Base-by-base conservation (phyloP, 345 rosid species). In the Sonneratia alba region DNA sequence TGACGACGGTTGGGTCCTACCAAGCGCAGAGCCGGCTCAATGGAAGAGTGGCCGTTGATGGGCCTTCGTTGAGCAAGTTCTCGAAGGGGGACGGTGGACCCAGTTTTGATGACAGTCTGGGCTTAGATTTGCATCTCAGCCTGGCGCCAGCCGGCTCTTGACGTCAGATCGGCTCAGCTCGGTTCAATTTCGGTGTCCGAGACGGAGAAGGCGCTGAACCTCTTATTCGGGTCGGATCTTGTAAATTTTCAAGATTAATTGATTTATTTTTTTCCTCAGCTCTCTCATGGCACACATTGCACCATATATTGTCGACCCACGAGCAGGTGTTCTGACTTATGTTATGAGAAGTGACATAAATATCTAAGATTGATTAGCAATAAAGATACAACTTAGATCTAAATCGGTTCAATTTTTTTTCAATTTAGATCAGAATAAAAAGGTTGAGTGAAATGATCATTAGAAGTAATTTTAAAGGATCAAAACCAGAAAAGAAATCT, bases 71-170 rank as follows among this genome's bases (percentile, higher is more conserved):
- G 71, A 89, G 90, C 76, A 85, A 88, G 82, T 91, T 87, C 72
- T 77, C 95, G 6, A 85, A 81, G 55, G 73, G 69, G 22, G 88
- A 87, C 3, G 85, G 51, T 24, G 97, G 91, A 65, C 84, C 97
- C 22, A 81, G 77, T 59, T 88, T 86, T 24, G 97, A 91, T 47
- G 96, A 91, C 45, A 68, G 79, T 32, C 73, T 88, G 80, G 95
- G 93, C 70, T 80, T 94, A 73, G 95, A 91, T 77, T 85, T 94
- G 82, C 98, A 94, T 81, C 97, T 94, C 14, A 86, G 98, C 77
- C 92, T 94, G 66, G 91, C 97, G 45, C 98, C 98, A 3, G 88
- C 97, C 63, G 90, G 89, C 47, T 89, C 82, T 2, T 91, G 87
- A 87, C 19, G 24, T 51, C 67, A 32, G 67, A n/a, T 45, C 0